Evolutionary conservation across 352 stramenopile species (phyloP), one percentile per base, ranked within the genome.

Genomic region (Pythium periplocum): DNA sequence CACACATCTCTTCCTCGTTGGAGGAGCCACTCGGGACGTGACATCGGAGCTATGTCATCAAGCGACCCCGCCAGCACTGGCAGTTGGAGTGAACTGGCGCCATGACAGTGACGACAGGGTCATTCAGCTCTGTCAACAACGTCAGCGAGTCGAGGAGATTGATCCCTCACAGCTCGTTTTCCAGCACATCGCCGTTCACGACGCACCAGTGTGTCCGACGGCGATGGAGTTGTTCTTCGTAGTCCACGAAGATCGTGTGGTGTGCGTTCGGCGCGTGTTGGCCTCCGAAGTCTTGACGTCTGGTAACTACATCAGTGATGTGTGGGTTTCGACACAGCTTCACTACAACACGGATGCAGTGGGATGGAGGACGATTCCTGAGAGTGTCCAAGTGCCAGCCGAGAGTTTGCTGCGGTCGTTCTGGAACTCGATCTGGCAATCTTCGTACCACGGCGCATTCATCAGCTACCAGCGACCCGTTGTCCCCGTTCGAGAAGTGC

Each of bases 321-420:
- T 82, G 45, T 65, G 68, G 51, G 75, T 71, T 30, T 71, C 72
- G 1, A 64, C 48, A 33, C 61, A 76, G 47, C 57, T 48, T 3
- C 71, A 75, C 48, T 79, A 83, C 64, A 77, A 73, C 52, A 69
- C 75, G 59, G 66, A 78, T 2, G 66, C 40, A 0, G 57, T 64
- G 0, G 72, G 69, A 35, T 83, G 72, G 72, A 62, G 69, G 31
- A 79, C 72, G 2, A 60, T 69, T 55, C 69, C 53, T 26, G 17
- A 26, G 17, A 26, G 17, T 26, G 17, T 26, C 17, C 17, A 26
- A 26, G 17, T 26, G 17, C 17, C 17, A 26, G 17, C 17, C 17
- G 17, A 26, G 17, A 26, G 17, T 26, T 26, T 26, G 17, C 17
- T 26, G 17, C 17, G 17, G 17, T 26, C 17, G 17, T 26, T 26